A percentile compares a stretch with the other conserved stretches of the same genome.
These are phyloP conservation scores for Sphaceloma murrayae DNA, from an alignment of 2,329 filamentous ascomycete species.

Conservation along the genomic window DNA sequence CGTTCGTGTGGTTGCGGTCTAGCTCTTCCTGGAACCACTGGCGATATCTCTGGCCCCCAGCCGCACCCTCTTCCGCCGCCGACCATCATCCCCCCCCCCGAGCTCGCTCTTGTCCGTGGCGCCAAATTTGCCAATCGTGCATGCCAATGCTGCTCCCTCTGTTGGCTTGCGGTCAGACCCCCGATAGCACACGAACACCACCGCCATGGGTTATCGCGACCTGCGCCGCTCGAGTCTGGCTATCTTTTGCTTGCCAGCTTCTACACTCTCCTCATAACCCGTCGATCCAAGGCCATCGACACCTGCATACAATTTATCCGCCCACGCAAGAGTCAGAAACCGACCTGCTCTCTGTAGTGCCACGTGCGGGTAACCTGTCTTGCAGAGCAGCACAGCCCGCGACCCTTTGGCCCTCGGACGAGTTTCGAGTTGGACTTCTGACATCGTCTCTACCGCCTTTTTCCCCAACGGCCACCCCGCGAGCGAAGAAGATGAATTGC, in stretches of 20 bases:
- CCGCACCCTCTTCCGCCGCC: too few species aligned
- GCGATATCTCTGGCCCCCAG: slow-evolving; percentile 4
- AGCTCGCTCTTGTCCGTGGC: slow-evolving; percentile 6
- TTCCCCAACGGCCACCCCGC: slow-evolving; percentile 8
- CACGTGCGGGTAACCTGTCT: too few species aligned
- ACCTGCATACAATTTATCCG: too few species aligned
- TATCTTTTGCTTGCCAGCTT: too few species aligned
- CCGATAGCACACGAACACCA: not conserved
- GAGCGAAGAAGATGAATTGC: slow-evolving; percentile 8
- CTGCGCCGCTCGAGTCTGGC: too few species aligned
- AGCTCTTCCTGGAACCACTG: slow-evolving; percentile 7
- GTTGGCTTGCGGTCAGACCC: slow-evolving; percentile 10
- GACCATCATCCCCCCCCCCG: not conserved
- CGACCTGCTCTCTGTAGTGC: too few species aligned
- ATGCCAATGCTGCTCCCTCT: not conserved
- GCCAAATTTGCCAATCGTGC: slow-evolving; percentile 14
- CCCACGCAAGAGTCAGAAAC: too few species aligned
- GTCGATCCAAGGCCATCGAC: too few species aligned
- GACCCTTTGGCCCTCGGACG: not conserved
- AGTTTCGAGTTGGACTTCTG: not conserved
- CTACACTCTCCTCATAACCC: too few species aligned
- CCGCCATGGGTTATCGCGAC: too few species aligned
- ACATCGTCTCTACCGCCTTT: slow-evolving; percentile 12
- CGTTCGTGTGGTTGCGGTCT: slow-evolving; percentile 7
- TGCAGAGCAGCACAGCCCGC: slow-evolving; percentile 10